A percentile compares a stretch with the other conserved stretches of the same genome.
phyloP scores from a whole-genome alignment of 139 green algal species.

The Microglena sp. region DNA sequence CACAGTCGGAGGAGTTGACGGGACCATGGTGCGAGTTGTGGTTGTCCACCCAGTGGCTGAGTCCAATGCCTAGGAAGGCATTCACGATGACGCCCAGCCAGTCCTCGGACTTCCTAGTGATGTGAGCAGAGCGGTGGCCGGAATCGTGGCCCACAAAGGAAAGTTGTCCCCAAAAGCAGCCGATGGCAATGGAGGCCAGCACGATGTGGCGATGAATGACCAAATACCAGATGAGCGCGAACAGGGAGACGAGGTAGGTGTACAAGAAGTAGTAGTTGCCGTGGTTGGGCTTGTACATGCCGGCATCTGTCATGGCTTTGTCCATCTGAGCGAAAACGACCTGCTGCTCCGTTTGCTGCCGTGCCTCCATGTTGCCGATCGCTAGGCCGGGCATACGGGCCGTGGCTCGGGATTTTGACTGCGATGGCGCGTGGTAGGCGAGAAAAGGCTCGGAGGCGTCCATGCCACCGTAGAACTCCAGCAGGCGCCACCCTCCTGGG shows the following conservation, averaged over 20 bases:
- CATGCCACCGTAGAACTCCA: constrained; percentile 7
- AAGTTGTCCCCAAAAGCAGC: constrained; percentile 10
- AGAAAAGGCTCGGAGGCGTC: constrained; percentile 9
- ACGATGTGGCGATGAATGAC: constrained; percentile 1
- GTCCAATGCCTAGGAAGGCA: constrained; percentile 14
- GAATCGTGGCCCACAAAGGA: constrained; percentile 33
- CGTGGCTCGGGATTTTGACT: background rate
- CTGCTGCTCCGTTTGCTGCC: background rate
- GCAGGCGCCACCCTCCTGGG: constrained; percentile 28
- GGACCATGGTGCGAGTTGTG: constrained; percentile 34
- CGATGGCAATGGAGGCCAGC: constrained; percentile 6
- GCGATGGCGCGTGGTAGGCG: constrained; percentile 1
- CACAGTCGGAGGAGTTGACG: constrained; percentile 29
- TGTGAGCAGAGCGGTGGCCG: constrained; percentile 22
- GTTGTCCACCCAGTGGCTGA: constrained; percentile 19
- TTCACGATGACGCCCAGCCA: constrained; percentile 19
- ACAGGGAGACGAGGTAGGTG: background rate
- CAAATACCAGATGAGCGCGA: background rate
- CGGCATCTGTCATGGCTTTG: background rate
- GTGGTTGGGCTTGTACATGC: constrained; percentile 9
- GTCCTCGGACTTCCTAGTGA: constrained; percentile 11
- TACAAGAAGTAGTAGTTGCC: constrained; percentile 3
- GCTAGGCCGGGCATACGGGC: background rate
- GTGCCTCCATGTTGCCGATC: constrained; percentile 1
- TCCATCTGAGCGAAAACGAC: constrained; percentile 1